phyloP scores from a whole-genome alignment of 78 protist genomes.

The Dictyostelium citrinum region DNA sequence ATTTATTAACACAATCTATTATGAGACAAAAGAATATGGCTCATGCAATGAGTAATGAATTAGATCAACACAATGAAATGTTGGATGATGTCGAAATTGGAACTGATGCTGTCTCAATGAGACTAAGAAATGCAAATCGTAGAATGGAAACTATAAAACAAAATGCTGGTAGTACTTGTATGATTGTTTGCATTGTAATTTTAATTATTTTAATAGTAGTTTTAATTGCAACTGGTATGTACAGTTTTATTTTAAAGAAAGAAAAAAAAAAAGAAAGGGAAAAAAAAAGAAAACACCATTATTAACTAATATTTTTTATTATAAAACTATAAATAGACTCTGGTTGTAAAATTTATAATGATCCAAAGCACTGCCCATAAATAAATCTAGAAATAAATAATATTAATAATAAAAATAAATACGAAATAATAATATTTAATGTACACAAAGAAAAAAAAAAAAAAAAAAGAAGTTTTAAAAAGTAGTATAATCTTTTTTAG shows the following conservation, averaged over 20 bases:
- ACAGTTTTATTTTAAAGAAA: background rate
- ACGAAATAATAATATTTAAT: background rate
- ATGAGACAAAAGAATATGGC: conserved; percentile 55
- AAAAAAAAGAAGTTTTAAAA: background rate
- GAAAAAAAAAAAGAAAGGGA: background rate
- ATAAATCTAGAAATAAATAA: background rate
- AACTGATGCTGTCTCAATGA: conserved; percentile 3
- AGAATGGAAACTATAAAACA: conserved; percentile 26
- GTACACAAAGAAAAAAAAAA: background rate
- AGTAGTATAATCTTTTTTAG: too few species aligned
- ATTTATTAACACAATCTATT: conserved; percentile 19
- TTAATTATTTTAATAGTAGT: conserved; percentile 53
- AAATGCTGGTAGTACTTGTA: conserved; percentile 71
- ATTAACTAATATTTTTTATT: background rate
- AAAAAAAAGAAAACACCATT: background rate
- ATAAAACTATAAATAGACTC: background rate
- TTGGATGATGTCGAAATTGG: conserved; percentile 74
- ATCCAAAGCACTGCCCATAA: conserved; percentile 57
- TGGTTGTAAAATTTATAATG: conserved; percentile 71
- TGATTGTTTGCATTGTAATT: conserved; percentile 45
- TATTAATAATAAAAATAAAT: background rate
- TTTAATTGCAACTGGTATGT: conserved; percentile 71
- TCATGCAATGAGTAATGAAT: conserved; percentile 30
- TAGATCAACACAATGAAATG: conserved; percentile 35
- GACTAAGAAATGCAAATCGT: conserved; percentile 20